Base-by-base conservation (phyloP, 495 filamentous ascomycete genomes). In the Xylaria flabelliformis region DNA sequence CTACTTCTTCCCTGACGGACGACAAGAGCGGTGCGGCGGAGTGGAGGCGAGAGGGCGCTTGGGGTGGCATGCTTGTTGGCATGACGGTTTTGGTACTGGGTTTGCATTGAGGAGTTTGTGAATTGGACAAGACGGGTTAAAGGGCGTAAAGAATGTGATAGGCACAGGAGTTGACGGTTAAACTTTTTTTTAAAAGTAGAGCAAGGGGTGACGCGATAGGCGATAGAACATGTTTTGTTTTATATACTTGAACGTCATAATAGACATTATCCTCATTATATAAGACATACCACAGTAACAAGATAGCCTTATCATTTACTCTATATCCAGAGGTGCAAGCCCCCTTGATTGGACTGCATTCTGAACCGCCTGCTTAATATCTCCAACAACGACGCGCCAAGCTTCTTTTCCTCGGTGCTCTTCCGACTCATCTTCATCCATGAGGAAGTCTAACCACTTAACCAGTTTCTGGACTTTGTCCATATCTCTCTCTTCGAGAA, bases 401-500 rank as follows among this genome's bases (percentile, higher is more conserved):
- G 76, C 74, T 69, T 75, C 77, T 73, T 67, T 69, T 4, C 73
- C 80, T 29, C 70, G 74, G 63, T 70, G 61, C 32, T 15, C 56
- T 15, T 73, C 78, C 1, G 74, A 64, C 24, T 78, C 80, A 10
- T 80, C 80, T 53, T 91, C 89, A 36, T 87, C 88, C 34, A 96
- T 81, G 2, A 94, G 80, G 89, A 91, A 94, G 17, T 77, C 85
- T 41, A 97, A 65, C 93, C 94, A 97, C 72, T 82, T 87, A 0
- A 91, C 84, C 44, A 94, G 80, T 7, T 86, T 87, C 0, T 89
- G 85, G 5, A 88, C 92, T 80, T 96, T 96, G 21, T 87, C 89
- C 81, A 97, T 83, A 78, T 97, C 88, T 71, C 85, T 83, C 80
- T 97, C 94, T 36, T 93, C 90, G 3, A 79, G 44, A 0, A 95